A percentile compares a stretch with the other conserved stretches of the same genome.
Evolutionary conservation across 2,329 filamentous ascomycete genomes (phyloP).

Genomic region (Exophiala alcalophila): DNA sequence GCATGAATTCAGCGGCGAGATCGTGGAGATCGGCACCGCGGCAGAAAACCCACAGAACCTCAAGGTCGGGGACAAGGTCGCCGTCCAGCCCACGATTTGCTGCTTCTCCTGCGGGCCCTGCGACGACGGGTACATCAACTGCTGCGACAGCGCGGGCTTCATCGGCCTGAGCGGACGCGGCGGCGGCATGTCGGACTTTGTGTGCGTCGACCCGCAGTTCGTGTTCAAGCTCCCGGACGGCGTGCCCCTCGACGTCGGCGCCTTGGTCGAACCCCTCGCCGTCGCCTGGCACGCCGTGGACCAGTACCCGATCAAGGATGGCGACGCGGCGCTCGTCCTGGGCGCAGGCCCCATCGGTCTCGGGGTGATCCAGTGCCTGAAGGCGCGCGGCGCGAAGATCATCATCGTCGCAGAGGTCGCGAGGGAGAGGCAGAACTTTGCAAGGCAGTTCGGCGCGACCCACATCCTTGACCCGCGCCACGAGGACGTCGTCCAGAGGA

Average conservation of each 20-base stretch:
- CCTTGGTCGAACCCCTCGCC: constrained; percentile 61
- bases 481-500: constrained; percentile 45
- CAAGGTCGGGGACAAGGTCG: constrained; percentile 56
- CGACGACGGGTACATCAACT: constrained; percentile 52
- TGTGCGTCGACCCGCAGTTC: constrained; percentile 51
- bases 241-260: constrained; percentile 53
- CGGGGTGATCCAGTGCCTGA: constrained; percentile 58
- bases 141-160: constrained; percentile 57
- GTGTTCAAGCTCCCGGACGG: constrained; percentile 53
- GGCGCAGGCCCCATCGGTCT: constrained; percentile 64
- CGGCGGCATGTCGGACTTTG: constrained; percentile 55
- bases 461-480: constrained; percentile 53
- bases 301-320: constrained; percentile 46
- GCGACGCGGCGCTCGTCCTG: constrained; percentile 53
- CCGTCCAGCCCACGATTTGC: constrained; percentile 59
- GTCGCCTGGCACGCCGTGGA: constrained; percentile 64
- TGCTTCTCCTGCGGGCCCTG: constrained; percentile 59
- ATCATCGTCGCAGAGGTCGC: constrained; percentile 60
- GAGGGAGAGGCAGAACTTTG: constrained; percentile 50
- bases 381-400: constrained; percentile 51
- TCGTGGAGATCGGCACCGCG: constrained; percentile 56
- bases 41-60: constrained; percentile 42
- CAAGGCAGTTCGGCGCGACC: constrained; percentile 55
- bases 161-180: constrained; percentile 50
- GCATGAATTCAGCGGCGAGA: constrained; percentile 62